phyloP scores from a whole-genome alignment of 192 early-diverging fungal genomes.

The Umbelopsis sp. region DNA sequence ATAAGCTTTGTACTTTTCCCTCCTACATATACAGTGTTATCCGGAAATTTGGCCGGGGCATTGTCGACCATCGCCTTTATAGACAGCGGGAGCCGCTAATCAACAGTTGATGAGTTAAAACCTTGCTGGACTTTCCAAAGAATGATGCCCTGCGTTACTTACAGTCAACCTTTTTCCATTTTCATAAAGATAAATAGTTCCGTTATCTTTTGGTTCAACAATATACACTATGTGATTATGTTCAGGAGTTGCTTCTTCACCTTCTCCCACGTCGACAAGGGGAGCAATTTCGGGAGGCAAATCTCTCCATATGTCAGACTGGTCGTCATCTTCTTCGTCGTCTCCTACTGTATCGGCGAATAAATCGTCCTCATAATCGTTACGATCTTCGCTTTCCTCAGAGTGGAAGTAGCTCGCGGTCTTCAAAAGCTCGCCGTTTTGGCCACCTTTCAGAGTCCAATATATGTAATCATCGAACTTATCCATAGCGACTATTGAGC shows the following conservation, averaged over 20 bases:
- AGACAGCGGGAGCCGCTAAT: slow-evolving; percentile 64
- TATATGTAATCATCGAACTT: slow-evolving; percentile 52
- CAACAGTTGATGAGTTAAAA: background rate
- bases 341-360: background rate
- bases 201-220: slow-evolving; percentile 73
- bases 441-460: slow-evolving; percentile 63
- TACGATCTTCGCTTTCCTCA: slow-evolving; percentile 20
- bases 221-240: slow-evolving; percentile 64
- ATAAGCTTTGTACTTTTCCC: slow-evolving; percentile 67
- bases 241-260: slow-evolving; percentile 9
- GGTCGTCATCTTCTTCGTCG: slow-evolving; percentile 6
- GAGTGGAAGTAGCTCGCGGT: slow-evolving; percentile 34
- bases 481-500: slow-evolving; percentile 68
- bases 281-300: slow-evolving; percentile 6
- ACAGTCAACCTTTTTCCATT: slow-evolving; percentile 60
- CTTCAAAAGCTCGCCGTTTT: slow-evolving; percentile 50
- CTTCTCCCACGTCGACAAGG: slow-evolving; percentile 9
- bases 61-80: slow-evolving; percentile 71
- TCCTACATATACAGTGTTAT: slow-evolving; percentile 66
- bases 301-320: background rate
- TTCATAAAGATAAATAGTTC: slow-evolving; percentile 64
- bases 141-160: slow-evolving; percentile 16
- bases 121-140: background rate
- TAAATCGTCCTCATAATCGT: slow-evolving; percentile 25
- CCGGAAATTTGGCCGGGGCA: slow-evolving; percentile 56